Base-by-base conservation (phyloP, 208 protist genomes). In the Leishmania aethiopica region DNA sequence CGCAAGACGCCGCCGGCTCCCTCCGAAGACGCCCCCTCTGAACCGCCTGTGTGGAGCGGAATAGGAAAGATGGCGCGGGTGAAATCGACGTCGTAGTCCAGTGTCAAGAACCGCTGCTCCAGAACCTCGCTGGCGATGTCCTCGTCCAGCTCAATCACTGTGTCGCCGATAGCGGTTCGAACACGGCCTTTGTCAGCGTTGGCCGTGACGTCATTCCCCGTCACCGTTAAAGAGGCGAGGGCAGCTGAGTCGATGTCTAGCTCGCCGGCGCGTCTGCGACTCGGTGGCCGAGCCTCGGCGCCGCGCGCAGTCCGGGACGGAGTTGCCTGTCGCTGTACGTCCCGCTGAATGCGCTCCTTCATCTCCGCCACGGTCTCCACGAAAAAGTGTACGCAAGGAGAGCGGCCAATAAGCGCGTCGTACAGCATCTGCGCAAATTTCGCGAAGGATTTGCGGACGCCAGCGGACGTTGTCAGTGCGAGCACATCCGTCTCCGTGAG, bases 41-140 rank as follows among this genome's bases (percentile, higher is more conserved):
- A 25, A 17, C 0, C 73, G 47, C 19, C 51, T 45, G n/a, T 25
- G 49, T 42, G 47, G 47, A 97, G 88, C 0, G 94, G 91, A 47
- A 97, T 89, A 45, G 93, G 90, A 66, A 97, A 97, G 25, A 96
- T 84, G 8, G 94, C 94, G 19, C 93, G 92, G 0, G 94, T 97
- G 85, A 95, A 97, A 81, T 97, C 92, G 25, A 97, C 94, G 79
- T 95, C 87, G 81, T 97, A 97, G 88, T 96, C 92, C 0, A 97
- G 47, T 0, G 92, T 96, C 49, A 97, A 85, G 79, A 96, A 94
- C 35, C 86, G 86, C 84, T 95, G 91, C 59, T 77, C 78, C 19
- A 88, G 81, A 57, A 89, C 83, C 55, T 93, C 85, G 22, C 75
- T 82, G 1, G 86, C 85, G 13, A 91, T 69, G 53, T 90, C 84